phyloP scores from a whole-genome alignment of 441 rosid species.

The Sinapis alba region DNA sequence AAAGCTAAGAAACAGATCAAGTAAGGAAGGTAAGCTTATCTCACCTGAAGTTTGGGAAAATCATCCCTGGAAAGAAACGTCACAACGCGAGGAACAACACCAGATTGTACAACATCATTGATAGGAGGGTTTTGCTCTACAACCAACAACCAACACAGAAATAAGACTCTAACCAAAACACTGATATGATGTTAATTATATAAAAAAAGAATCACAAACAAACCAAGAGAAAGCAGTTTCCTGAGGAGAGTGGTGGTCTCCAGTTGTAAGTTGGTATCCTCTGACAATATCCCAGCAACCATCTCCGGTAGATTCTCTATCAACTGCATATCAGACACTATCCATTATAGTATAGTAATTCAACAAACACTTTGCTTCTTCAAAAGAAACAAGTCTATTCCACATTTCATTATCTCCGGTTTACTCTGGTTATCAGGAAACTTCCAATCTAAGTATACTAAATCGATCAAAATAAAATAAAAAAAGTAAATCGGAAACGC shows the following conservation, averaged over 20 bases:
- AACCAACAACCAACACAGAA: not conserved
- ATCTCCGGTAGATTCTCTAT: constrained; percentile 51
- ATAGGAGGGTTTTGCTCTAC: constrained; percentile 58
- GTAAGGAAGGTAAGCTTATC: too few species aligned
- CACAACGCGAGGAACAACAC: constrained; percentile 59
- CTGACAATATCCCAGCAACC: constrained; percentile 53
- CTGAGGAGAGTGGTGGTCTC: constrained; percentile 54
- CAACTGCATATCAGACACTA: constrained; percentile 40
- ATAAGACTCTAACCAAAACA: constrained; percentile 3
- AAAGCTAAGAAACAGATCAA: not conserved
- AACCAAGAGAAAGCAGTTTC: constrained; percentile 56
- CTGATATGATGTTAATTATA: not conserved
- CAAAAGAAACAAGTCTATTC: too few species aligned
- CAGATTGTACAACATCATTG: constrained; percentile 53
- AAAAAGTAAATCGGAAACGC: too few species aligned
- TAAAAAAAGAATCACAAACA: not conserved
- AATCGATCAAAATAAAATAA: too few species aligned
- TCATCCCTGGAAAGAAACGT: constrained; percentile 56
- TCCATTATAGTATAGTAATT: too few species aligned
- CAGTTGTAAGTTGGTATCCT: constrained; percentile 46
- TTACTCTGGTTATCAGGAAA: too few species aligned
- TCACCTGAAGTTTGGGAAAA: constrained; percentile 61
- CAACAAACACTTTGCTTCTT: too few species aligned
- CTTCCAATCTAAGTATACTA: too few species aligned
- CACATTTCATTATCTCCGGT: too few species aligned